Percentiles rank a stretch among this genome's conserved stretches.
Conservation (phyloP, 192 early-diverging fungal species). For the Paraglomus brasilianum region DNA sequence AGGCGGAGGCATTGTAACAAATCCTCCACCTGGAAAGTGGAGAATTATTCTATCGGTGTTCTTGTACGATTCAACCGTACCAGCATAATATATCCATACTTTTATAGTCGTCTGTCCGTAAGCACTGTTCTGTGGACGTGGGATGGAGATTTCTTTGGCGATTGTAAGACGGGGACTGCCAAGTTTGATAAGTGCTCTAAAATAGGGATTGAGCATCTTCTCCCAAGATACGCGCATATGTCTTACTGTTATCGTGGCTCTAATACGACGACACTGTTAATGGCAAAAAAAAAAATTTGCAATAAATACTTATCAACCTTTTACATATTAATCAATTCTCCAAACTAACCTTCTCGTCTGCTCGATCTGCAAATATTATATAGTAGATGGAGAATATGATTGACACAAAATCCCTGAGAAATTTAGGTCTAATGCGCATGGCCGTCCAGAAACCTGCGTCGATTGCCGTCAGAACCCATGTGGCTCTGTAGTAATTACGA, state of each 20-base stretch:
- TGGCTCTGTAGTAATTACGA: conserved; percentile 84
- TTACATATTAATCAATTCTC: neutral
- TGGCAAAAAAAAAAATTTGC: neutral
- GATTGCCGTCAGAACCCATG: conserved; percentile 86
- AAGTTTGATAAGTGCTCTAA: conserved; percentile 51
- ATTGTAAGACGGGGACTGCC: conserved; percentile 43
- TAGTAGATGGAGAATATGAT: conserved; percentile 82
- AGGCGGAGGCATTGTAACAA: conserved; percentile 84
- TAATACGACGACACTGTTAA: conserved; percentile 61
- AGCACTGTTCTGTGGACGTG: conserved; percentile 28
- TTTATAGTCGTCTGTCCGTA: conserved; percentile 36
- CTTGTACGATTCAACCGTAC: conserved; percentile 37
- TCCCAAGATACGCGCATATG: conserved; percentile 92
- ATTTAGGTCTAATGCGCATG: conserved; percentile 72
- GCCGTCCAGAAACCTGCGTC: conserved; percentile 95
- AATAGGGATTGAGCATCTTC: conserved; percentile 72
- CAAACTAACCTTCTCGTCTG: conserved; percentile 71
- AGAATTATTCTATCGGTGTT: conserved; percentile 50
- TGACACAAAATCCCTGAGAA: conserved; percentile 71
- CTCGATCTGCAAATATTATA: conserved; percentile 79
- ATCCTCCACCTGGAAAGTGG: conserved; percentile 84
- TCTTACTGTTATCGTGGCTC: conserved; percentile 75
- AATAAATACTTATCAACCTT: neutral
- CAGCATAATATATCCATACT: conserved; percentile 60
- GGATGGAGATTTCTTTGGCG: conserved; percentile 35